These are phyloP conservation scores for Paraleonurus japonicus DNA, from an alignment of 257 asterid species.

Conservation along the genomic window DNA sequence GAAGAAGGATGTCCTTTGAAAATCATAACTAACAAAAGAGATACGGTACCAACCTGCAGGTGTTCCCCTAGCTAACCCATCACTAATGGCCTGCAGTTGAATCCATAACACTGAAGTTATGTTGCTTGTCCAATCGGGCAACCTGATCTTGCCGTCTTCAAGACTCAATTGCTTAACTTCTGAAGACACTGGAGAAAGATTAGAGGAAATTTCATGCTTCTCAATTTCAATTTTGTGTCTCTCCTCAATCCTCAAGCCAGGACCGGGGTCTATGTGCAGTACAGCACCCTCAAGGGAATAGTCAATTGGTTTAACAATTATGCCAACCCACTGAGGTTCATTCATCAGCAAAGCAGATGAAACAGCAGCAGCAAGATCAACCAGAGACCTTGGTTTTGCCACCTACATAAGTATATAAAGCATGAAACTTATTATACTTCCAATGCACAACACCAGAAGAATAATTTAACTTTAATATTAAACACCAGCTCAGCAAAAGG, in stretches of 20 bases:
- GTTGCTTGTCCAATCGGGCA: slow-evolving; percentile 91
- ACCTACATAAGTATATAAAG: slow-evolving; percentile 49
- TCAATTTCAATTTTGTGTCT: slow-evolving; percentile 76
- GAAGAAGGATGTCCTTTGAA: slow-evolving; percentile 1
- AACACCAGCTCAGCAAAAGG: slow-evolving; percentile 23
- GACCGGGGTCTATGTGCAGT: slow-evolving; percentile 88
- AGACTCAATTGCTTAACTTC: slow-evolving; percentile 57
- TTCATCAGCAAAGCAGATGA: slow-evolving; percentile 95
- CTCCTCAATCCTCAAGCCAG: slow-evolving; percentile 88
- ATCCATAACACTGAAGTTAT: slow-evolving; percentile 81
- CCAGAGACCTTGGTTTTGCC: slow-evolving; percentile 86
- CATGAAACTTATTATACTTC: slow-evolving; percentile 14
- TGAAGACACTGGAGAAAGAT: slow-evolving; percentile 36
- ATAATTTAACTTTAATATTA: not conserved
- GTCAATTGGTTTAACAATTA: slow-evolving; percentile 73
- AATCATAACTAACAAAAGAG: slow-evolving; percentile 13
- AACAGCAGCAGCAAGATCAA: slow-evolving; percentile 93
- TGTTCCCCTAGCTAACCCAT: slow-evolving; percentile 72
- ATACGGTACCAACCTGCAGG: slow-evolving; percentile 65
- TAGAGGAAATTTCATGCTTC: slow-evolving; percentile 42
- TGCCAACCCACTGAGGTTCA: slow-evolving; percentile 94
- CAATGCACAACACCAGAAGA: not conserved
- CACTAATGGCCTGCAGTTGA: slow-evolving; percentile 78
- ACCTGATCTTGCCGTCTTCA: slow-evolving; percentile 62
- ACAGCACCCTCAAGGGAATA: slow-evolving; percentile 87